phyloP scores from a whole-genome alignment of 352 stramenopile genomes.

The Phytophthora syringae region DNA sequence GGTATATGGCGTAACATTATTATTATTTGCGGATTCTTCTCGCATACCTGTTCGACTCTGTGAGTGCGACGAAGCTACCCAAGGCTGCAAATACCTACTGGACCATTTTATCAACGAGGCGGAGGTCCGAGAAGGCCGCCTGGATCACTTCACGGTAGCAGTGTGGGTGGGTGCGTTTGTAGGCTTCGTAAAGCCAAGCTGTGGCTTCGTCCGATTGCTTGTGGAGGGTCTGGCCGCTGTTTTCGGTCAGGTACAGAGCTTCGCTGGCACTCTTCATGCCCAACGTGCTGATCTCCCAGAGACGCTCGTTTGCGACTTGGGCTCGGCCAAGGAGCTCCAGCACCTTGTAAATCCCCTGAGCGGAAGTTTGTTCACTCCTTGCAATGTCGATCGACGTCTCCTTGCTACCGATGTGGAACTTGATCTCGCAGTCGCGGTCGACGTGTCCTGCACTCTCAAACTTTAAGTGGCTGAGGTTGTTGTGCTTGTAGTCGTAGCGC shows the following conservation, averaged over 20 bases:
- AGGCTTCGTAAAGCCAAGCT: conserved; percentile 53
- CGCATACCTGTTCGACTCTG: neutral
- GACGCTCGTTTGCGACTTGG: conserved; percentile 44
- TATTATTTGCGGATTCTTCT: conserved; percentile 11
- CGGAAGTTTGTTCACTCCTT: conserved; percentile 39
- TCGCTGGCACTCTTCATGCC: conserved; percentile 50
- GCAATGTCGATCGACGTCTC: conserved; percentile 59
- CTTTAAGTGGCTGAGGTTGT: conserved; percentile 35
- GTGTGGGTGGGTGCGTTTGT: conserved; percentile 51
- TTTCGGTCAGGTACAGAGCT: conserved; percentile 49
- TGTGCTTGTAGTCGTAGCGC: conserved; percentile 48
- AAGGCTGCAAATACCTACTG: conserved; percentile 24
- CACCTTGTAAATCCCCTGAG: conserved; percentile 59
- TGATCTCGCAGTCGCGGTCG: conserved; percentile 67
- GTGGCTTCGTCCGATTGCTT: conserved; percentile 53
- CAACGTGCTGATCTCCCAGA: conserved; percentile 57
- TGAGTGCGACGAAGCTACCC: neutral
- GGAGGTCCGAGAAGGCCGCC: conserved; percentile 48
- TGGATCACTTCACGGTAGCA: conserved; percentile 68
- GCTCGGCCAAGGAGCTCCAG: conserved; percentile 54
- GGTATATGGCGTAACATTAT: conserved; percentile 21
- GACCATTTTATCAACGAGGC: conserved; percentile 40
- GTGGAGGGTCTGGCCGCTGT: conserved; percentile 45
- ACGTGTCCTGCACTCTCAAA: conserved; percentile 59
- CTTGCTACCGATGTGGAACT: conserved; percentile 52